Percentiles rank a stretch among this genome's conserved stretches.
These are phyloP conservation scores for Inosperma sp. DNA, from an alignment of 768 basidiomycete genomes.

Conservation along the genomic window DNA sequence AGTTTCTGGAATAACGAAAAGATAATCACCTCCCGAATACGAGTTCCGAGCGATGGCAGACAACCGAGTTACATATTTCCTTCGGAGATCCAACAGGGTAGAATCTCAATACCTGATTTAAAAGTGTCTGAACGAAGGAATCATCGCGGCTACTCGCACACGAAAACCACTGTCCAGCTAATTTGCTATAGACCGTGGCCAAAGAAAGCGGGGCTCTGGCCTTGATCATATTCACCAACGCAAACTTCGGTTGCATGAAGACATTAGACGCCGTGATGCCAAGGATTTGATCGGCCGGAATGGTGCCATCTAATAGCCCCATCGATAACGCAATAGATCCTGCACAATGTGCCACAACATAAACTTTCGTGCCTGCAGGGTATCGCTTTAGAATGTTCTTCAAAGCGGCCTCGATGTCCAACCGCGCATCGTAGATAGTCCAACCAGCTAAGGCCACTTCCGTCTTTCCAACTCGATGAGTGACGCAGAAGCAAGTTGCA, in stretches of 20 bases:
- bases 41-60: conserved; percentile 4
- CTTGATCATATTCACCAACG: background rate
- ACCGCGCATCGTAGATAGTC: conserved; percentile 4
- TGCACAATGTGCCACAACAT: conserved; percentile 6
- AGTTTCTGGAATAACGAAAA: background rate
- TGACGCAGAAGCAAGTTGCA: conserved; percentile 5
- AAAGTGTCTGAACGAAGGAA: background rate
- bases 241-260: conserved; percentile 5
- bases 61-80: conserved; percentile 3
- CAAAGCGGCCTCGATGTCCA: conserved; percentile 6
- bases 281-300: background rate
- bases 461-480: conserved; percentile 4
- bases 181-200: background rate
- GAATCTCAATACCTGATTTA: background rate
- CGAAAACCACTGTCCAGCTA: conserved; percentile 1
- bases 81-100: conserved; percentile 6
- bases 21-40: background rate
- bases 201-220: background rate
- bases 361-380: conserved; percentile 3
- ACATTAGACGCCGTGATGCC: conserved; percentile 2
- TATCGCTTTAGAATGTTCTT: background rate
- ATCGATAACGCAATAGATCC: conserved; percentile 6
- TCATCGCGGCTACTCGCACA: conserved; percentile 1
- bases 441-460: conserved; percentile 4
- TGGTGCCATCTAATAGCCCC: conserved; percentile 3